These are phyloP conservation scores for Populus davidiana DNA, from an alignment of 345 rosid genomes.

Conservation along the genomic window DNA sequence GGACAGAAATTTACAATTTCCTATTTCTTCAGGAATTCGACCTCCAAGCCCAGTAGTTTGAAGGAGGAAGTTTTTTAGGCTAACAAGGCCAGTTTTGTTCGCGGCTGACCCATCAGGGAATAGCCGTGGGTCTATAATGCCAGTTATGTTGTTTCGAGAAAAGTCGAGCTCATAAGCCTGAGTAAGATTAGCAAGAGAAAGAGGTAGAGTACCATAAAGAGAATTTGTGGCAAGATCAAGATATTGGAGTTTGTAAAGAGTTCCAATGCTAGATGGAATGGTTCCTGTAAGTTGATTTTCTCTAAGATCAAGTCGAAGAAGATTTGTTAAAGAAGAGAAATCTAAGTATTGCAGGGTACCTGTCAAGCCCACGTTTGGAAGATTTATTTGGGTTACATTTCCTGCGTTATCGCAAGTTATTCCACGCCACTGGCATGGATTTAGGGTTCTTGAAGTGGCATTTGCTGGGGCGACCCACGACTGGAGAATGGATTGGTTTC, in stretches of 20 bases:
- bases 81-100: slow-evolving; percentile 3
- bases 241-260: slow-evolving; percentile 20
- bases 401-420: slow-evolving; percentile 10
- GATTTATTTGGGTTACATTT: slow-evolving; percentile 17
- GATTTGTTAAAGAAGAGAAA: slow-evolving; percentile 27
- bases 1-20: slow-evolving; percentile 14
- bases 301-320: slow-evolving; percentile 21
- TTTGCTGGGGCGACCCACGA: slow-evolving; percentile 13
- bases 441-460: neutral
- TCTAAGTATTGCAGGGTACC: slow-evolving; percentile 23
- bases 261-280: slow-evolving; percentile 24
- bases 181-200: slow-evolving; percentile 26
- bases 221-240: slow-evolving; percentile 25
- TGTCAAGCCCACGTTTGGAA: slow-evolving; percentile 12
- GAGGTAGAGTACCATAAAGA: slow-evolving; percentile 20
- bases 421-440: slow-evolving; percentile 19
- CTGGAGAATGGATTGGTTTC: slow-evolving; percentile 8
- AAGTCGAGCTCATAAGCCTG: slow-evolving; percentile 29
- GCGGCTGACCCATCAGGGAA: slow-evolving; percentile 7
- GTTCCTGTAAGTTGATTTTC: slow-evolving; percentile 17
- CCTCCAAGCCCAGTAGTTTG: slow-evolving; percentile 12
- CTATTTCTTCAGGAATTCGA: slow-evolving; percentile 15
- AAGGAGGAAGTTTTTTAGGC: neutral
- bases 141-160: slow-evolving; percentile 21
- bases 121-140: slow-evolving; percentile 8